Percentiles rank a stretch among this genome's conserved stretches.
phyloP scores from a whole-genome alignment of 2,329 filamentous ascomycete species.

The Fusarium concolor region DNA sequence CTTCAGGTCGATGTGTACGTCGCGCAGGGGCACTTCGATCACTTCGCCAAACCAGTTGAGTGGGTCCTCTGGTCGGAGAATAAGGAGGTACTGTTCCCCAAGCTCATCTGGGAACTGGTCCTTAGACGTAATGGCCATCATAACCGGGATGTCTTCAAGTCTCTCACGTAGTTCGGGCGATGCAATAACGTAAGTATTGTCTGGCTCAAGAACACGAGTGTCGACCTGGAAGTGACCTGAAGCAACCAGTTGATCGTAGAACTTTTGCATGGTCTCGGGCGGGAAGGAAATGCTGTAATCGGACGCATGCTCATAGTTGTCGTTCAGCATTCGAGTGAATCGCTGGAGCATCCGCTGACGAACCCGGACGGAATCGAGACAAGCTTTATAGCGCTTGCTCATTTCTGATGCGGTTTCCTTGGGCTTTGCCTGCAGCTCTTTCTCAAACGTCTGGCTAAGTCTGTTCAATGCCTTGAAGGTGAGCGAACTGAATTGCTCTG shows the following conservation, averaged over 20 bases:
- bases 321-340: conserved; percentile 89
- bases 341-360: conserved; percentile 96
- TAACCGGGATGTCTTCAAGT: conserved; percentile 83
- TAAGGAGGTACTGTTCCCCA: conserved; percentile 80
- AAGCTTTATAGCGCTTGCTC: conserved; percentile 97
- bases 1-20: conserved; percentile 86
- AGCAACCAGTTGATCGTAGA: conserved; percentile 83
- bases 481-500: conserved; percentile 94
- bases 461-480: conserved; percentile 93
- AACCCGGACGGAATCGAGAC: conserved; percentile 94
- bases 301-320: conserved; percentile 95
- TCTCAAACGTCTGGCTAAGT: conserved; percentile 90
- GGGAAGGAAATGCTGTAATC: conserved; percentile 88
- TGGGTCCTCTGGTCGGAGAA: conserved; percentile 83
- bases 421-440: conserved; percentile 84
- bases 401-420: conserved; percentile 88
- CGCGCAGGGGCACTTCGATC: conserved; percentile 76
- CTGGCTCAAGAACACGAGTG: conserved; percentile 75
- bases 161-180: conserved; percentile 82
- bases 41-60: conserved; percentile 85
- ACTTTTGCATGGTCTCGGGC: conserved; percentile 75
- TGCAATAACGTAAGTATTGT: conserved; percentile 85
- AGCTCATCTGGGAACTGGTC: conserved; percentile 74
- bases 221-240: conserved; percentile 91
- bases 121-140: conserved; percentile 77